Percentiles rank a stretch among this genome's conserved stretches.
Evolutionary conservation across 352 stramenopile genomes (phyloP).

Genomic region (Phytophthora ohioensis): DNA sequence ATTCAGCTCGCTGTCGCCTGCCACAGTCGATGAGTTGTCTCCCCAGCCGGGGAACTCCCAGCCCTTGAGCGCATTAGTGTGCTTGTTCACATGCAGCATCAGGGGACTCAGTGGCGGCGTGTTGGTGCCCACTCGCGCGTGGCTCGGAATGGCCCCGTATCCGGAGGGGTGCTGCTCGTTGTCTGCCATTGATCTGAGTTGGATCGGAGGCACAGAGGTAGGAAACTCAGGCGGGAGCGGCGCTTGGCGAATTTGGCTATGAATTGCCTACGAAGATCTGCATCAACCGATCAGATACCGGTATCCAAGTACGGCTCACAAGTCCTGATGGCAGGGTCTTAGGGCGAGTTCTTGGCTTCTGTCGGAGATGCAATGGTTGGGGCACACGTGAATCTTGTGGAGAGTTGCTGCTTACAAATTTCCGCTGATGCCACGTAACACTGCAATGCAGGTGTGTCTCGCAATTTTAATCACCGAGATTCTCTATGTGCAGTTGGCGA

Average conservation of each 20-base stretch:
- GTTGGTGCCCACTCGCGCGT: constrained; percentile 42
- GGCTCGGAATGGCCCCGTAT: constrained; percentile 70
- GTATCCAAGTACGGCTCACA: neutral
- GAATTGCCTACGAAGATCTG: too few species aligned
- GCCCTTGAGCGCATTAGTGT: constrained; percentile 71
- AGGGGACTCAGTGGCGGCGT: constrained; percentile 71
- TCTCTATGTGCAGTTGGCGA: neutral
- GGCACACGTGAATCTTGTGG: constrained; percentile 3
- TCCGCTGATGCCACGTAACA: neutral
- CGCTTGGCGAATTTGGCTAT: constrained; percentile 16
- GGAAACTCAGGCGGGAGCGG: constrained; percentile 3
- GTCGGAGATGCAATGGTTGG: neutral
- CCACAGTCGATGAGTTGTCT: constrained; percentile 63
- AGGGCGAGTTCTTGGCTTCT: neutral
- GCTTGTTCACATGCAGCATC: constrained; percentile 80
- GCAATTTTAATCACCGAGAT: neutral
- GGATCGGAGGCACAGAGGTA: constrained; percentile 9
- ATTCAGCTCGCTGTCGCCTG: constrained; percentile 68
- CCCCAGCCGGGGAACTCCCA: constrained; percentile 91
- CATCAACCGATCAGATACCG: constrained; percentile 18
- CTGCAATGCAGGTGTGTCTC: neutral
- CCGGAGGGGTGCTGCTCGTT: constrained; percentile 44
- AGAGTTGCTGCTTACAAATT: neutral
- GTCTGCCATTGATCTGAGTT: constrained; percentile 37
- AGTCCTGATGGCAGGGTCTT: neutral